Conservation (phyloP, 73 alveolate genomes). For the Paramecium bursaria region DNA sequence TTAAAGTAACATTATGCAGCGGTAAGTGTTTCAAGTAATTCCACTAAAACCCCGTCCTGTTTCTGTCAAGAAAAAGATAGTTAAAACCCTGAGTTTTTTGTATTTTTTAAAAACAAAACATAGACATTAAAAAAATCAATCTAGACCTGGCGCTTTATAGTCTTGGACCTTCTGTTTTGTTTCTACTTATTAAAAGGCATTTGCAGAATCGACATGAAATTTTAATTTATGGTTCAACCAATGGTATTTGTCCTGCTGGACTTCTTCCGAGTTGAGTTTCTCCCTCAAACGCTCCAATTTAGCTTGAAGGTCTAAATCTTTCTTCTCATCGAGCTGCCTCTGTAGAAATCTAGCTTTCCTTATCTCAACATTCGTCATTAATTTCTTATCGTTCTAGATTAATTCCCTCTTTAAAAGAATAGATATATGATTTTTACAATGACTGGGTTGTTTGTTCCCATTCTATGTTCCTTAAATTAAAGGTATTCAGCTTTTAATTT, state of each 20-base stretch:
- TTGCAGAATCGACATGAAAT: conserved; percentile 82
- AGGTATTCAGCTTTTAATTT: conserved; percentile 72
- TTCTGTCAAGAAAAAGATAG: neutral
- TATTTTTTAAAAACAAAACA: too few species aligned
- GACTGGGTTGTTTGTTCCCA: conserved; percentile 71
- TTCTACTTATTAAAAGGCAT: conserved; percentile 72
- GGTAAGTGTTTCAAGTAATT: conserved; percentile 5
- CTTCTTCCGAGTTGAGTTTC: conserved; percentile 63
- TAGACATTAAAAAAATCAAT: too few species aligned
- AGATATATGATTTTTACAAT: neutral
- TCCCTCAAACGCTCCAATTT: conserved; percentile 69
- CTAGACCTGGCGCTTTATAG: conserved; percentile 9
- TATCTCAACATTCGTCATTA: conserved; percentile 62
- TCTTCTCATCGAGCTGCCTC: conserved; percentile 59
- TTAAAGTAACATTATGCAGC: neutral
- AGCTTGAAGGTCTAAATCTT: conserved; percentile 59
- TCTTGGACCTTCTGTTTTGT: conserved; percentile 53
- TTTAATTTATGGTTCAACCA: conserved; percentile 83
- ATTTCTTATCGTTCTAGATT: conserved; percentile 60
- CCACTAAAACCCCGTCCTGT: conserved; percentile 19
- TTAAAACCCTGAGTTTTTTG: neutral
- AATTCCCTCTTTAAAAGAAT: neutral
- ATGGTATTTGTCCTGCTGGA: conserved; percentile 64
- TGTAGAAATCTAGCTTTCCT: conserved; percentile 69
- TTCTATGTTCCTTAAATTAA: conserved; percentile 68